Evolutionary conservation across 129 eudicot species (phyloP).

Genomic region (Lonicera japonica): DNA sequence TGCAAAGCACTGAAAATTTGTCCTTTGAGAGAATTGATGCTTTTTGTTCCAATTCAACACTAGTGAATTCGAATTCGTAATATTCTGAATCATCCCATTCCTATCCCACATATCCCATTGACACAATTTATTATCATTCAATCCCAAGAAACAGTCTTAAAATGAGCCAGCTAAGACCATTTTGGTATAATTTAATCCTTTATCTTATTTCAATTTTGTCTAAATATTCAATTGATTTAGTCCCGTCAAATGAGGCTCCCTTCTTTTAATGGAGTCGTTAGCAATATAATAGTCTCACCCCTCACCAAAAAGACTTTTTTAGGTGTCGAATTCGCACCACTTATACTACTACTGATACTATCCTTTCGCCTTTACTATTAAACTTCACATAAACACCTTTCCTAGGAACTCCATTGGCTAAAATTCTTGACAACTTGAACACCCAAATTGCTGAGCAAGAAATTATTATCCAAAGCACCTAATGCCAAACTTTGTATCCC

Average conservation of each 20-base stretch:
- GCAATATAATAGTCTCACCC: slow-evolving; percentile 89
- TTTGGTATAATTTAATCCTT: no score
- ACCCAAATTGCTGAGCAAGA: slow-evolving; percentile 63
- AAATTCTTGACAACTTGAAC: slow-evolving; percentile 97
- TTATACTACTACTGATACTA: slow-evolving; percentile 10
- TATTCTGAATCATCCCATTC: slow-evolving; percentile 70
- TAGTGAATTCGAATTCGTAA: slow-evolving; percentile 45
- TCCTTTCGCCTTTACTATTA: slow-evolving; percentile 37
- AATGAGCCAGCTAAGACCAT: slow-evolving; percentile 83
- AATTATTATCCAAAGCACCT: slow-evolving; percentile 93
- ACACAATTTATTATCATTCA: slow-evolving; percentile 75
- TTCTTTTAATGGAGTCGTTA: slow-evolving; percentile 66
- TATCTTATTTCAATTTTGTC: slow-evolving; percentile 73
- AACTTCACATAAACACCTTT: slow-evolving; percentile 89
- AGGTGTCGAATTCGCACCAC: slow-evolving; percentile 35
- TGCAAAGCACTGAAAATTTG: slow-evolving; percentile 93
- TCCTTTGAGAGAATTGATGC: slow-evolving; percentile 87
- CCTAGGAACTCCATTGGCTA: slow-evolving; percentile 91
- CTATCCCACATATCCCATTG: slow-evolving; percentile 97
- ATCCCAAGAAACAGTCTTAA: slow-evolving; percentile 80
- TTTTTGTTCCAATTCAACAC: slow-evolving; percentile 87
- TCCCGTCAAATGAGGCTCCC: slow-evolving; percentile 66
- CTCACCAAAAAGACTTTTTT: slow-evolving; percentile 84
- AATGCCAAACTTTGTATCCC: slow-evolving; percentile 88
- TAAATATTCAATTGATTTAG: slow-evolving; percentile 85